These are phyloP conservation scores for Claviceps citrina DNA, from an alignment of 2,329 filamentous ascomycete species.

Conservation along the genomic window DNA sequence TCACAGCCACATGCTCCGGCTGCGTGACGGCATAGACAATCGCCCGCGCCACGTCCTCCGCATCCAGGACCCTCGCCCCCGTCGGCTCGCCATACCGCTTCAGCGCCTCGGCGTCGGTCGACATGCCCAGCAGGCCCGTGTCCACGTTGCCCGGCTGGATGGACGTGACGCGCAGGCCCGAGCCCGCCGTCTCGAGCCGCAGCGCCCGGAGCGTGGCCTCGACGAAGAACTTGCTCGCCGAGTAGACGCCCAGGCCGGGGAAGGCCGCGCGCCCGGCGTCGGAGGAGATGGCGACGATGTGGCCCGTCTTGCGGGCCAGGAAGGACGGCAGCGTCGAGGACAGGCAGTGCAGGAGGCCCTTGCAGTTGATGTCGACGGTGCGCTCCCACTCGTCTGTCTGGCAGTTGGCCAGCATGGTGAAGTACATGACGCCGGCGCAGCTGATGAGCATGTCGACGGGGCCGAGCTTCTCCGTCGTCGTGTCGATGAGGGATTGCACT, in stretches of 20 bases:
- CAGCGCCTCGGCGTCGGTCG: constrained; percentile 58
- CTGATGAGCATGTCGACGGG: constrained; percentile 65
- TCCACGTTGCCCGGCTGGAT: constrained; percentile 66
- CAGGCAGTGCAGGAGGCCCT: constrained; percentile 60
- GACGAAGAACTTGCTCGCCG: constrained; percentile 72
- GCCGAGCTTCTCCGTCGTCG: constrained; percentile 46
- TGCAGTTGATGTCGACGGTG: constrained; percentile 77
- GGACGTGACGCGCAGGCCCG: constrained; percentile 55
- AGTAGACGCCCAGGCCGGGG: constrained; percentile 68
- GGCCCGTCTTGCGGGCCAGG: constrained; percentile 52
- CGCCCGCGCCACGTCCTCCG: constrained; percentile 55
- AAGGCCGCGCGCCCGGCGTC: constrained; percentile 72
- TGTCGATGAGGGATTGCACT: constrained; percentile 49
- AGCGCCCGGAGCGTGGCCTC: constrained; percentile 65
- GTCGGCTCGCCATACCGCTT: constrained; percentile 65
- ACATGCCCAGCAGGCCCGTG: constrained; percentile 60
- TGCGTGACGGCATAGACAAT: constrained; percentile 63
- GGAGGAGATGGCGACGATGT: constrained; percentile 69
- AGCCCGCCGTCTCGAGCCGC: constrained; percentile 60
- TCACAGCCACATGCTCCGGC: constrained; percentile 61
- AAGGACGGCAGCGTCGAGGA: constrained; percentile 55
- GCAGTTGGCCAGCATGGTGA: constrained; percentile 69
- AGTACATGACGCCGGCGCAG: constrained; percentile 79
- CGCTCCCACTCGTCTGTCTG: constrained; percentile 64
- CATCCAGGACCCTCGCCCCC: constrained; percentile 59